phyloP scores from a whole-genome alignment of 345 rosid genomes.

The Salix arbutifolia region DNA sequence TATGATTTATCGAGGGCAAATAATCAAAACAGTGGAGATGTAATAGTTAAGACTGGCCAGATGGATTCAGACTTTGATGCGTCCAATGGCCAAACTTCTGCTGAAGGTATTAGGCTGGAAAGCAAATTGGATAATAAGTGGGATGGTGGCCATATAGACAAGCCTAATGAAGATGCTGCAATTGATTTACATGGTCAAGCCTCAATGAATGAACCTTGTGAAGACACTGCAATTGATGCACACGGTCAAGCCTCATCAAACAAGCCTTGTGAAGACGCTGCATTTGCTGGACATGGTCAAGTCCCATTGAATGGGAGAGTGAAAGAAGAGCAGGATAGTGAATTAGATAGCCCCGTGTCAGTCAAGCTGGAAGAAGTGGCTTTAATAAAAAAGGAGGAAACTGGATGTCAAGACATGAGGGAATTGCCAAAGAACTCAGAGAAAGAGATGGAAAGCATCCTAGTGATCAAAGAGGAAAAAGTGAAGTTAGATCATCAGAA shows the following conservation, averaged over 20 bases:
- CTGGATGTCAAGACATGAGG: conserved; percentile 13
- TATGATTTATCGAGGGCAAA: conserved; percentile 23
- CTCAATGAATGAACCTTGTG: conserved; percentile 23
- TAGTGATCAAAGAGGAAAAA: conserved; percentile 27
- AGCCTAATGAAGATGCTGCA: conserved; percentile 35
- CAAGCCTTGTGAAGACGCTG: conserved; percentile 35
- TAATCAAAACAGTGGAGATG: conserved; percentile 29
- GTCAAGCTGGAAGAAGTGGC: conserved; percentile 15
- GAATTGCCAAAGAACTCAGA: conserved; percentile 28
- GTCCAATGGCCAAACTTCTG: conserved; percentile 24
- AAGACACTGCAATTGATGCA: conserved; percentile 30
- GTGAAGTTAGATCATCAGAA: conserved; percentile 32
- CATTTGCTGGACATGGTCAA: conserved; percentile 32
- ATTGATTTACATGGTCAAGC: conserved; percentile 34
- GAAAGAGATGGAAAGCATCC: conserved; percentile 27
- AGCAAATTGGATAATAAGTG: conserved; percentile 26
- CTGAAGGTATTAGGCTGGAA: conserved; percentile 37
- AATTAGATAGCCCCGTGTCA: neutral
- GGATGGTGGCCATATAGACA: conserved; percentile 12
- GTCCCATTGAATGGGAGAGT: conserved; percentile 29
- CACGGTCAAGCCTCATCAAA: conserved; percentile 36
- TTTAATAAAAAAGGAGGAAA: neutral
- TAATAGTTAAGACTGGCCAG: conserved; percentile 10
- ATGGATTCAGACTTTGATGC: conserved; percentile 22
- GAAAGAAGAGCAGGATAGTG: conserved; percentile 30